Evolutionary conservation across 495 filamentous ascomycete genomes (phyloP).

Genomic region (Neurospora sp.): DNA sequence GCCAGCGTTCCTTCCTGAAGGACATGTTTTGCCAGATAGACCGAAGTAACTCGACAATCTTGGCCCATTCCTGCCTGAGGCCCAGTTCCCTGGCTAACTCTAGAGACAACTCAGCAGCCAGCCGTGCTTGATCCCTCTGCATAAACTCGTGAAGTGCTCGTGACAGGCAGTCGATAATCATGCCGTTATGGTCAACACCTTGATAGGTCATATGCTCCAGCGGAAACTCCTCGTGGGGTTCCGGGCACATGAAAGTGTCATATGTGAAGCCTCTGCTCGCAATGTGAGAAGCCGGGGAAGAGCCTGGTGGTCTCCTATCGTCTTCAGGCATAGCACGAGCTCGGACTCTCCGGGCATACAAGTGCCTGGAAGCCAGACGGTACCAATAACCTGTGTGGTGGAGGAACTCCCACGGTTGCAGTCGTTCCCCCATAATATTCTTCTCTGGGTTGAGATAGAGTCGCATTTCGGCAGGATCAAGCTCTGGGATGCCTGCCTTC

Average conservation of each 20-base stretch:
- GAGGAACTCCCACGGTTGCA: constrained; percentile 68
- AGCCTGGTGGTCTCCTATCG: constrained; percentile 57
- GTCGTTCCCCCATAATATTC: constrained; percentile 50
- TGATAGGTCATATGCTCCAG: constrained; percentile 27
- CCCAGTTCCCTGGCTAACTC: constrained; percentile 62
- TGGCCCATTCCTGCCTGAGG: constrained; percentile 49
- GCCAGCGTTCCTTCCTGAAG: constrained; percentile 77
- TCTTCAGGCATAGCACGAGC: constrained; percentile 64
- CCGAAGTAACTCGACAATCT: constrained; percentile 55
- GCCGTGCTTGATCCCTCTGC: constrained; percentile 49
- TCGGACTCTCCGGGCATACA: constrained; percentile 46
- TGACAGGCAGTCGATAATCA: constrained; percentile 52
- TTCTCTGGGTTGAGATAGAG: constrained; percentile 61
- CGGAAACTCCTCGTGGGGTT: constrained; percentile 62
- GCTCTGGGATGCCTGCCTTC: constrained; percentile 41
- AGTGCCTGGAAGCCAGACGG: constrained; percentile 55
- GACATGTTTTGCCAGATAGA: constrained; percentile 63
- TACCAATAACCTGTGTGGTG: constrained; percentile 90
- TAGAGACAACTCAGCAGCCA: constrained; percentile 58
- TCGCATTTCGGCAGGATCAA: constrained; percentile 23
- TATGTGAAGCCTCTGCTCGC: constrained; percentile 60
- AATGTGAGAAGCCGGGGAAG: constrained; percentile 57
- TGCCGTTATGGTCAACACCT: constrained; percentile 52
- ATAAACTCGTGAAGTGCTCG: constrained; percentile 56
- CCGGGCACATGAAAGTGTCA: constrained; percentile 77